Conservation (phyloP, 495 filamentous ascomycete species). For the Penicillium psychrofluorescens region DNA sequence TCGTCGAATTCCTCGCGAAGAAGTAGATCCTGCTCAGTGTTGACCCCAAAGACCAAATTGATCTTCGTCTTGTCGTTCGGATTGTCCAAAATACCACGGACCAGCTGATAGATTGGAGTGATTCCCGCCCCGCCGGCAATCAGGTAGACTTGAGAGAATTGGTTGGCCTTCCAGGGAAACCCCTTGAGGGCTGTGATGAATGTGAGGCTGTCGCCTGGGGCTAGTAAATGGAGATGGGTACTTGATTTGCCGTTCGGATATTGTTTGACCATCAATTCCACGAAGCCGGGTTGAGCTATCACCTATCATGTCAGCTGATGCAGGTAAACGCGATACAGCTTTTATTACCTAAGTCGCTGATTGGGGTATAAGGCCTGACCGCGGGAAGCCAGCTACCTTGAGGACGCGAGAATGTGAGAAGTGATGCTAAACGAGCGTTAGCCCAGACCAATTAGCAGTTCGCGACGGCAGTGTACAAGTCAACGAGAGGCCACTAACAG, state of each 20-base stretch:
- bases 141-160: slow-evolving; percentile 46
- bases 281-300: slow-evolving; percentile 33
- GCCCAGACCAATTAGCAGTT: no score
- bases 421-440: slow-evolving; percentile 13
- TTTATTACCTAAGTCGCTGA: slow-evolving; percentile 42
- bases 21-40: slow-evolving; percentile 55
- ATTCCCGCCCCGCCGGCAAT: slow-evolving; percentile 60
- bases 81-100: slow-evolving; percentile 53
- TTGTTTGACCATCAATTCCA: slow-evolving; percentile 56
- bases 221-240: slow-evolving; percentile 52
- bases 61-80: slow-evolving; percentile 55
- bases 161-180: slow-evolving; percentile 48
- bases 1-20: slow-evolving; percentile 46
- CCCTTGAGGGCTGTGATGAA: slow-evolving; percentile 44
- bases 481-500: slow-evolving; percentile 43
- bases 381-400: slow-evolving; percentile 45
- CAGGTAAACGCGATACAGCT: background rate
- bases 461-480: slow-evolving; percentile 34
- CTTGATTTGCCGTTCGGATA: slow-evolving; percentile 59
- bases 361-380: slow-evolving; percentile 53
- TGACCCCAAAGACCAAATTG: slow-evolving; percentile 58
- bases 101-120: slow-evolving; percentile 56
- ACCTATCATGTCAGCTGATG: background rate
- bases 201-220: slow-evolving; percentile 50
- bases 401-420: slow-evolving; percentile 49